These are phyloP conservation scores for Fusarium sp. DNA, from an alignment of 2,329 filamentous ascomycete species.

Conservation along the genomic window DNA sequence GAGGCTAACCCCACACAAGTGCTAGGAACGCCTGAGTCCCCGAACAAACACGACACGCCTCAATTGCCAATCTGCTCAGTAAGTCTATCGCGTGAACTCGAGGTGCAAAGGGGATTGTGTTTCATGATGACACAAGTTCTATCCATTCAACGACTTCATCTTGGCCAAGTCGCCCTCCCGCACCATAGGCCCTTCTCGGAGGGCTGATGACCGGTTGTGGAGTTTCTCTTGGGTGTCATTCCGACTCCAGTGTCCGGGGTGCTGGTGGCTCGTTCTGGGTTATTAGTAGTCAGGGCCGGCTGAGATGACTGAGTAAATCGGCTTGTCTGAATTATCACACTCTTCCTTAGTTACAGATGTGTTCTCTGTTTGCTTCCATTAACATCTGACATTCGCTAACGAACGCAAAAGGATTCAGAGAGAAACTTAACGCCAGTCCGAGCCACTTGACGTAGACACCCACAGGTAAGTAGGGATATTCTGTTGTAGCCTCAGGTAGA, in stretches of 20 bases:
- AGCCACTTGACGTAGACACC: neutral
- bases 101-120: slow-evolving; percentile 9
- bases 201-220: slow-evolving; percentile 78
- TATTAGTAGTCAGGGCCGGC: slow-evolving; percentile 62
- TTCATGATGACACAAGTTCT: slow-evolving; percentile 66
- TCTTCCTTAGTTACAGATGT: slow-evolving; percentile 7
- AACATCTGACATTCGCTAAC: slow-evolving; percentile 21
- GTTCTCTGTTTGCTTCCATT: slow-evolving; percentile 1
- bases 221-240: slow-evolving; percentile 71
- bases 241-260: slow-evolving; percentile 66
- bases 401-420: slow-evolving; percentile 7
- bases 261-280: slow-evolving; percentile 68
- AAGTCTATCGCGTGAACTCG: slow-evolving; percentile 21
- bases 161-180: slow-evolving; percentile 78
- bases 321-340: slow-evolving; percentile 65
- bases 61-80: neutral
- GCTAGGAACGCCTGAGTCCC: neutral
- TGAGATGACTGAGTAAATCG: slow-evolving; percentile 75
- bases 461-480: neutral
- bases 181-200: slow-evolving; percentile 65
- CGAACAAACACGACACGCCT: no score
- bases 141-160: slow-evolving; percentile 81
- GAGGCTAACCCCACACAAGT: slow-evolving; percentile 29
- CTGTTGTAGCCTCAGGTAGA: neutral
- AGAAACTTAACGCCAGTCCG: neutral